Evolutionary conservation across 768 basidiomycete species (phyloP).

Genomic region (Suillus occidentalis): DNA sequence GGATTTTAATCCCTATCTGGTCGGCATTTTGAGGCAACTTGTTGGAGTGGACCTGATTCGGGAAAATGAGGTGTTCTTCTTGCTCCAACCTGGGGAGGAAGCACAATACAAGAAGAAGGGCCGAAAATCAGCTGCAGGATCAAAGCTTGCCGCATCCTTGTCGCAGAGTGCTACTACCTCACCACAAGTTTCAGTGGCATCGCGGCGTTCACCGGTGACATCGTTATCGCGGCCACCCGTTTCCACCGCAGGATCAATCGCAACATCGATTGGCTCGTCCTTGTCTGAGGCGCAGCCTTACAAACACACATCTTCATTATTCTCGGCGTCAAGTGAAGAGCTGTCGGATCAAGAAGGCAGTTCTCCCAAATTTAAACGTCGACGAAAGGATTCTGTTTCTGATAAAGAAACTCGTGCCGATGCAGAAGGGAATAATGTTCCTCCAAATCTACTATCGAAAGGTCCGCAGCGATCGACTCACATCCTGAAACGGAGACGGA

Average conservation of each 20-base stretch:
- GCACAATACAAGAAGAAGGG: slow-evolving; percentile 10
- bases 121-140: slow-evolving; percentile 10
- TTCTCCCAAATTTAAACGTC: slow-evolving; percentile 9
- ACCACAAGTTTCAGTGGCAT: slow-evolving; percentile 9
- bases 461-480: slow-evolving; percentile 1
- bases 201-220: slow-evolving; percentile 20
- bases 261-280: slow-evolving; percentile 16
- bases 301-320: slow-evolving; percentile 24
- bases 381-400: slow-evolving; percentile 17
- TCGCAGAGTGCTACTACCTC: slow-evolving; percentile 7
- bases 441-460: background rate
- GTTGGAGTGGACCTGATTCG: slow-evolving; percentile 65
- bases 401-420: slow-evolving; percentile 1
- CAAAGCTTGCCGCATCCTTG: slow-evolving; percentile 8
- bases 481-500: slow-evolving; percentile 14
- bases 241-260: slow-evolving; percentile 23
- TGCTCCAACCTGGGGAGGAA: slow-evolving; percentile 52
- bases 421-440: background rate
- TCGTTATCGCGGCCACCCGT: slow-evolving; percentile 24
- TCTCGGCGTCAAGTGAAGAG: slow-evolving; percentile 30
- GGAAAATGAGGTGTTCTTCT: slow-evolving; percentile 65
- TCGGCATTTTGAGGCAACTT: slow-evolving; percentile 57
- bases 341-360: slow-evolving; percentile 14
- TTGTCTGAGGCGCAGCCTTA: slow-evolving; percentile 16
- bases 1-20: slow-evolving; percentile 51